Evolutionary conservation across 768 basidiomycete species (phyloP).

Genomic region (Leucogyrophana mollusca): DNA sequence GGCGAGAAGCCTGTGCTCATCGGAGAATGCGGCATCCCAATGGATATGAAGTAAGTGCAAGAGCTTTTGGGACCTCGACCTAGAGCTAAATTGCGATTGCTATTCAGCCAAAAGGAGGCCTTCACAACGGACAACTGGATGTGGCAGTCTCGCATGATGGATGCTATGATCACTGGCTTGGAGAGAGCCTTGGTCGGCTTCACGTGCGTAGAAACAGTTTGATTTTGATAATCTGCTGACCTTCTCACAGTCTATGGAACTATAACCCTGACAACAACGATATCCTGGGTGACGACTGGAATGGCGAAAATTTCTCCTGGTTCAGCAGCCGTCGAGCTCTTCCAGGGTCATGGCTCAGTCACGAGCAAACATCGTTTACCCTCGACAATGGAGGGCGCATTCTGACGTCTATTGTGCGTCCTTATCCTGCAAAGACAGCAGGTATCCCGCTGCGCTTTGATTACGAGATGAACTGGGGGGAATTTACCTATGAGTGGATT

Average conservation of each 20-base stretch:
- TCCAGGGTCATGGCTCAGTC: constrained; percentile 52
- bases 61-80: not conserved
- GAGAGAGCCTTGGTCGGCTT: constrained; percentile 79
- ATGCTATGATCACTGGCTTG: constrained; percentile 81
- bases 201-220: constrained; percentile 56
- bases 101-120: constrained; percentile 61
- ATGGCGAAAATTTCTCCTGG: constrained; percentile 97
- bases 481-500: constrained; percentile 65
- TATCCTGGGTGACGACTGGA: constrained; percentile 82
- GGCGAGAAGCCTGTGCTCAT: constrained; percentile 85
- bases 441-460: constrained; percentile 74
- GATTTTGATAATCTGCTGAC: not conserved
- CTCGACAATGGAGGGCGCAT: constrained; percentile 85
- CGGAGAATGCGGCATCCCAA: constrained; percentile 93
- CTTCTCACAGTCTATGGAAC: constrained; percentile 74
- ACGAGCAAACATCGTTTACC: constrained; percentile 60
- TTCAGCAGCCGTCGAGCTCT: constrained; percentile 66
- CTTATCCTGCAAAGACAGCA: constrained; percentile 88
- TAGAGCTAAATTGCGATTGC: not conserved
- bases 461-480: constrained; percentile 77
- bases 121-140: constrained; percentile 70
- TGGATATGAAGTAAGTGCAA: constrained; percentile 95
- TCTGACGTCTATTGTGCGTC: constrained; percentile 77
- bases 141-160: constrained; percentile 93
- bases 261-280: constrained; percentile 91